Conservation (phyloP, 345 rosid species). For the Murraya koenigii region DNA sequence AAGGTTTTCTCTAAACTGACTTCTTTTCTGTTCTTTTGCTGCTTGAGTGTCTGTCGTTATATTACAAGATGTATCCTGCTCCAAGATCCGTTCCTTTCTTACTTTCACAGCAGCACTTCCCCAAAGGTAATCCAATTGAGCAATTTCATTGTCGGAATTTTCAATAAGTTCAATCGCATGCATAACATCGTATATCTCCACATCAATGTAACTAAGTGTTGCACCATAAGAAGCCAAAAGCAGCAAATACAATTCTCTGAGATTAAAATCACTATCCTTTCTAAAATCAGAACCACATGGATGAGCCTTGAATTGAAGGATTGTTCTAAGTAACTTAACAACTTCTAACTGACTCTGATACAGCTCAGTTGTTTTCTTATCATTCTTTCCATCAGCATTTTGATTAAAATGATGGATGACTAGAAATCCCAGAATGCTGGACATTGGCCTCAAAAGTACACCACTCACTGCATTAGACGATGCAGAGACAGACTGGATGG, state of each 20-base stretch:
- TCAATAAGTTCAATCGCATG: constrained; percentile 54
- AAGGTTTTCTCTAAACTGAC: constrained; percentile 75
- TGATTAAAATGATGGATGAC: constrained; percentile 30
- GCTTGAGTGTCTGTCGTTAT: constrained; percentile 38
- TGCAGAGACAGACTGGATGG: constrained; percentile 42
- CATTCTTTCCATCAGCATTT: constrained; percentile 23
- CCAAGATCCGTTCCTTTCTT: constrained; percentile 48
- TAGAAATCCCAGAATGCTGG: constrained; percentile 68
- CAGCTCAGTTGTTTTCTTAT: constrained; percentile 29
- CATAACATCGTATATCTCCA: constrained; percentile 67
- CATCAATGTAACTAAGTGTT: constrained; percentile 64
- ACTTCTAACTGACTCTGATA: constrained; percentile 53
- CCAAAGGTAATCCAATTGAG: constrained; percentile 69
- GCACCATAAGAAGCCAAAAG: constrained; percentile 92
- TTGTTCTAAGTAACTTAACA: constrained; percentile 63
- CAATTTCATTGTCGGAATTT: constrained; percentile 30
- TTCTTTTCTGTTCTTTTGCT: constrained; percentile 46
- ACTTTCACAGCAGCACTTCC: constrained; percentile 63
- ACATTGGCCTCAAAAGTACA: constrained; percentile 58
- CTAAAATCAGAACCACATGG: constrained; percentile 29
- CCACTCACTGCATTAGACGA: constrained; percentile 43
- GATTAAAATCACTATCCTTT: constrained; percentile 57
- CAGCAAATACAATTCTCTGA: constrained; percentile 57
- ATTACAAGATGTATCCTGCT: constrained; percentile 36
- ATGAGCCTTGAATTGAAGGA: constrained; percentile 34